Evolutionary conservation across 1,284 basidiomycete species (phyloP), one percentile per base, ranked within the genome.

Genomic region (Violaceomyces palustris): DNA sequence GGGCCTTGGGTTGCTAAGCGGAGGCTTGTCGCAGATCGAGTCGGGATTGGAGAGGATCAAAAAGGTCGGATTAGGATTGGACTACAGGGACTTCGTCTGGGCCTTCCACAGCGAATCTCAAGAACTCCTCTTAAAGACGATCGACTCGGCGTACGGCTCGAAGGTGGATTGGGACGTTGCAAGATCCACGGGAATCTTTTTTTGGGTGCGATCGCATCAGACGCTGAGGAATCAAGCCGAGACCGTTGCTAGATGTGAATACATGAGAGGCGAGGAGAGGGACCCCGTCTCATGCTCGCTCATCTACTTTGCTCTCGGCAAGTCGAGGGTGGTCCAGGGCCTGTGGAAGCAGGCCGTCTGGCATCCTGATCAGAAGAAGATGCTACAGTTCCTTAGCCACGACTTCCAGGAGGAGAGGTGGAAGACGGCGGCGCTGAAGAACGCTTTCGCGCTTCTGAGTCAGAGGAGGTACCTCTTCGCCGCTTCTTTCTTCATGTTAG

Each of bases 401-500:
- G 87, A 99, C 74, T 98, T 99, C 67, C 79, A 79, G 3, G 78
- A 85, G 52, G 77, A 83, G 1, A 81, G 90, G 15, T 97, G 93
- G 93, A 83, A 83, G 54, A 89, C 87, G 12, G 92, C 92, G 0
- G 93, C 94, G 1, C 76, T 87, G 50, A 99, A 98, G 78, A 99
- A 99, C 71, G 94, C 94, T 2, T 98, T 86, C 75, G 89, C 89
- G 1, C 77, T 99, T 28, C 74, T 98, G 49, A 82, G 88, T 31
- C 67, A 73, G 46, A 53, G 71, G 12, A 50, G 69, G 15, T 73
- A 68, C 47, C 57, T 35, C 19, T 60, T 97, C 70, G 93, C 94
- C 11, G 92, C 91, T 0, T 90, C 91, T 0, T 98, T 99, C 76
- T 99, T 98, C 78, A 79, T 99, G 45, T 81, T 99, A 0, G 93